Percentiles rank a stretch among this genome's conserved stretches.
Conservation (phyloP, 1,284 basidiomycete species). For the Quambalaria eucalypti region DNA sequence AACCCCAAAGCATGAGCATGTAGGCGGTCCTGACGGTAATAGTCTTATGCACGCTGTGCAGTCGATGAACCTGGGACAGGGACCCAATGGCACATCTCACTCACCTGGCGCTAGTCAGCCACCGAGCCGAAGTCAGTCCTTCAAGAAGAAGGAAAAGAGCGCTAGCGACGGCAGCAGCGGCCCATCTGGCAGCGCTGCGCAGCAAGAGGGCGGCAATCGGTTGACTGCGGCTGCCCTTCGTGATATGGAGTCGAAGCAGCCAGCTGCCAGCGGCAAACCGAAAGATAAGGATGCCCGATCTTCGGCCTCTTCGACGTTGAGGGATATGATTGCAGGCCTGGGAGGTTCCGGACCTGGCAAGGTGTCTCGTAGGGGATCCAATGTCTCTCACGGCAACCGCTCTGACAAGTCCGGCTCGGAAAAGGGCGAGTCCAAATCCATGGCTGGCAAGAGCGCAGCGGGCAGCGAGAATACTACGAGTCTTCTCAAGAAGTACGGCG, state of each 20-base stretch:
- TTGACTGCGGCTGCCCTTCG: slow-evolving; percentile 38
- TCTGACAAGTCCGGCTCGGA: slow-evolving; percentile 23
- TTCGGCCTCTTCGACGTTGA: slow-evolving; percentile 33
- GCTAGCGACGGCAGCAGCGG: background rate
- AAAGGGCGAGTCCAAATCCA: slow-evolving; percentile 15
- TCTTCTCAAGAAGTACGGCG: slow-evolving; percentile 76
- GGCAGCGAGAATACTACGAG: slow-evolving; percentile 31
- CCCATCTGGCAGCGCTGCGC: slow-evolving; percentile 1
- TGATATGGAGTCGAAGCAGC: slow-evolving; percentile 35
- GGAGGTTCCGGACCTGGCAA: slow-evolving; percentile 38
- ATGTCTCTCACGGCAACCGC: slow-evolving; percentile 27
- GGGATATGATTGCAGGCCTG: slow-evolving; percentile 33
- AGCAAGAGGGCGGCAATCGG: slow-evolving; percentile 14
- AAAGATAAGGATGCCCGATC: slow-evolving; percentile 37
- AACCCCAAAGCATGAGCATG: slow-evolving; percentile 22
- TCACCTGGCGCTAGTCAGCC: slow-evolving; percentile 23
- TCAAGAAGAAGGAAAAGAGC: slow-evolving; percentile 19
- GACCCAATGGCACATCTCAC: background rate
- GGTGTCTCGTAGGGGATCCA: slow-evolving; percentile 36
- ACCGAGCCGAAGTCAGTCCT: slow-evolving; percentile 30
- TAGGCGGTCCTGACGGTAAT: slow-evolving; percentile 9
- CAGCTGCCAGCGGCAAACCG: slow-evolving; percentile 17
- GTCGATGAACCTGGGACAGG: slow-evolving; percentile 15
- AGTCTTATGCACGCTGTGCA: slow-evolving; percentile 19
- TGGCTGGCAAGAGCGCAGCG: background rate